A percentile compares a stretch with the other conserved stretches of the same genome.
Evolutionary conservation across 192 early-diverging fungal genomes (phyloP).

Genomic region (Tieghemiomyces parasiticus): DNA sequence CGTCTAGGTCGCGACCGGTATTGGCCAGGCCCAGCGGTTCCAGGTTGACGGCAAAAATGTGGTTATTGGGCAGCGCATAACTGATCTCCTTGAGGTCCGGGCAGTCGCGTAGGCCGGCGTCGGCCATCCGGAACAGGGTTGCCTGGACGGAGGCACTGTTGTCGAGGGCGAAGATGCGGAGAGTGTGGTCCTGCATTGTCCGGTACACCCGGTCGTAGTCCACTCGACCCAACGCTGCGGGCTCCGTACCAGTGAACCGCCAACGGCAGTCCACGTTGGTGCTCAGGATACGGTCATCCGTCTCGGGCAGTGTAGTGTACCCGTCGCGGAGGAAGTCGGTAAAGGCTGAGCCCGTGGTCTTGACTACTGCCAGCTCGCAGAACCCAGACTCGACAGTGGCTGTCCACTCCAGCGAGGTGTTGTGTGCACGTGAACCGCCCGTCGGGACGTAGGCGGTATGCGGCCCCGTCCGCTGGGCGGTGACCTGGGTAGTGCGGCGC

Average conservation of each 20-base stretch:
- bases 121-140: constrained; percentile 64
- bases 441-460: constrained; percentile 11
- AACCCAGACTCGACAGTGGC: constrained; percentile 47
- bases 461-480: constrained; percentile 23
- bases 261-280: constrained; percentile 57
- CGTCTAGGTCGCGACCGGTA: constrained; percentile 42
- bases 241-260: constrained; percentile 26
- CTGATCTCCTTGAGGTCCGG: constrained; percentile 37
- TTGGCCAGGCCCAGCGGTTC: constrained; percentile 56
- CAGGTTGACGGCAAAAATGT: constrained; percentile 61
- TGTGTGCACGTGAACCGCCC: constrained; percentile 21
- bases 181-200: constrained; percentile 44
- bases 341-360: constrained; percentile 73
- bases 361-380: constrained; percentile 55
- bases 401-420: background rate
- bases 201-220: constrained; percentile 38
- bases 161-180: constrained; percentile 61
- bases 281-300: constrained; percentile 61
- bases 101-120: constrained; percentile 39
- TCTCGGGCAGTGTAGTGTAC: constrained; percentile 56
- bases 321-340: constrained; percentile 54
- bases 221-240: constrained; percentile 18
- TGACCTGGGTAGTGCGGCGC: constrained; percentile 41
- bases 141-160: constrained; percentile 67
- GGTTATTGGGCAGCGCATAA: constrained; percentile 64